A percentile compares a stretch with the other conserved stretches of the same genome.
Evolutionary conservation across 2,329 filamentous ascomycete genomes (phyloP).

Genomic region (Aureobasidium sp.): DNA sequence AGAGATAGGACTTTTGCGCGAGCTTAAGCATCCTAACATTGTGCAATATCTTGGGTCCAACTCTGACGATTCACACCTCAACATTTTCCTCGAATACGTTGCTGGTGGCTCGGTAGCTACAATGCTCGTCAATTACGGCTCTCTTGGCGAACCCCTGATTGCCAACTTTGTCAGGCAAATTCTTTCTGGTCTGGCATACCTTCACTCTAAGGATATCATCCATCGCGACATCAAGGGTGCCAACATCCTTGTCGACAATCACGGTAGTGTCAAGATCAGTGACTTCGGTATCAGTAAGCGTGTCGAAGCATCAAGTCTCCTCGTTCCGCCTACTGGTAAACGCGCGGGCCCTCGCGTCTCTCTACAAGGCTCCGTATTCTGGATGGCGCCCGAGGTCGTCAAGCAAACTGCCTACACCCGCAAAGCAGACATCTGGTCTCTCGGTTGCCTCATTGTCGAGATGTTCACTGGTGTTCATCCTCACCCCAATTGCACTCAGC

Average conservation of each 20-base stretch:
- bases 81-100: slow-evolving; percentile 99
- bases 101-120: slow-evolving; percentile 94
- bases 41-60: slow-evolving; percentile 96
- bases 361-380: slow-evolving; percentile 94
- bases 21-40: slow-evolving; percentile 93
- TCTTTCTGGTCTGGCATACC: slow-evolving; percentile 81
- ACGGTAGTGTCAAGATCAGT: slow-evolving; percentile 97
- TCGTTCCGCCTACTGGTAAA: slow-evolving; percentile 29
- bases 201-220: slow-evolving; percentile 92
- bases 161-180: slow-evolving; percentile 97
- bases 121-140: slow-evolving; percentile 98
- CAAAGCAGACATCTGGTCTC: slow-evolving; percentile 97
- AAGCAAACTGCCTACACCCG: slow-evolving; percentile 96
- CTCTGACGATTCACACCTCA: slow-evolving; percentile 82
- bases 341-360: slow-evolving; percentile 61
- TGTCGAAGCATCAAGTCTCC: slow-evolving; percentile 65
- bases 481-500: slow-evolving; percentile 92
- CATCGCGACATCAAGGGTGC: slow-evolving; percentile 98
- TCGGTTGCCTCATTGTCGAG: slow-evolving; percentile 93
- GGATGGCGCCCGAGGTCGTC: slow-evolving; percentile 99
- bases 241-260: slow-evolving; percentile 98
- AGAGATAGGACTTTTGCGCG: slow-evolving; percentile 88
- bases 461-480: slow-evolving; percentile 98
- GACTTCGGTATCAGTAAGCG: slow-evolving; percentile 99
- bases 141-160: slow-evolving; percentile 84